phyloP scores from a whole-genome alignment of 306 rosid species.

The Albizia julibrissin region DNA sequence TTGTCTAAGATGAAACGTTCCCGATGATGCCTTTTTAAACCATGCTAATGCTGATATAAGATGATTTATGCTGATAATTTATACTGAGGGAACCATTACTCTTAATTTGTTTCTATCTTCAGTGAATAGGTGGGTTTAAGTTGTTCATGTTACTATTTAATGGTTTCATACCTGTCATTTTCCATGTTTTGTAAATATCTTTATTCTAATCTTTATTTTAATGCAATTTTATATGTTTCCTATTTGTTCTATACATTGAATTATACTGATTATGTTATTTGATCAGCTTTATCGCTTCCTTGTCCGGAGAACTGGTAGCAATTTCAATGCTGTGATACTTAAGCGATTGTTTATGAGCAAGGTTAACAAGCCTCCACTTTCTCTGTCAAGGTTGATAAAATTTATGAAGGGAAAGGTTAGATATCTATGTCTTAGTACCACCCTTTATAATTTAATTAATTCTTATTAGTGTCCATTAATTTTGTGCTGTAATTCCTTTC shows the following conservation, averaged over 20 bases:
- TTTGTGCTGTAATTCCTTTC: constrained; percentile 2
- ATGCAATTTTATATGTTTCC: not conserved
- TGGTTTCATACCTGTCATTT: not conserved
- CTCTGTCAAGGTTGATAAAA: constrained; percentile 71
- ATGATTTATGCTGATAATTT: constrained; percentile 36
- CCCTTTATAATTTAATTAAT: not conserved
- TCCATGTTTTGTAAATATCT: not conserved
- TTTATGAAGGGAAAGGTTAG: constrained; percentile 71
- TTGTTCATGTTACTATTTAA: not conserved
- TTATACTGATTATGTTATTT: constrained; percentile 23
- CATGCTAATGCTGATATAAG: constrained; percentile 78
- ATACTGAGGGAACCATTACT: constrained; percentile 60
- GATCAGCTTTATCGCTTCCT: constrained; percentile 84
- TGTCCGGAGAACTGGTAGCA: constrained; percentile 83
- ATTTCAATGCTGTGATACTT: constrained; percentile 71
- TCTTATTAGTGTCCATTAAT: not conserved
- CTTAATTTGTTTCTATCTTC: not conserved
- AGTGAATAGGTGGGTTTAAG: not conserved
- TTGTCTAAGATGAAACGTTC: constrained; percentile 8
- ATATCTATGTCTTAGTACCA: not conserved
- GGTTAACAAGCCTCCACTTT: constrained; percentile 82
- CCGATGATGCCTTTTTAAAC: constrained; percentile 45
- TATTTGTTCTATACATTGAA: not conserved
- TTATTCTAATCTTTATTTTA: not conserved
- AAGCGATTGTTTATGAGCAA: constrained; percentile 86